Evolutionary conservation across 2,329 filamentous ascomycete genomes (phyloP), one percentile per base, ranked within the genome.

Genomic region (Diplodia mutila): DNA sequence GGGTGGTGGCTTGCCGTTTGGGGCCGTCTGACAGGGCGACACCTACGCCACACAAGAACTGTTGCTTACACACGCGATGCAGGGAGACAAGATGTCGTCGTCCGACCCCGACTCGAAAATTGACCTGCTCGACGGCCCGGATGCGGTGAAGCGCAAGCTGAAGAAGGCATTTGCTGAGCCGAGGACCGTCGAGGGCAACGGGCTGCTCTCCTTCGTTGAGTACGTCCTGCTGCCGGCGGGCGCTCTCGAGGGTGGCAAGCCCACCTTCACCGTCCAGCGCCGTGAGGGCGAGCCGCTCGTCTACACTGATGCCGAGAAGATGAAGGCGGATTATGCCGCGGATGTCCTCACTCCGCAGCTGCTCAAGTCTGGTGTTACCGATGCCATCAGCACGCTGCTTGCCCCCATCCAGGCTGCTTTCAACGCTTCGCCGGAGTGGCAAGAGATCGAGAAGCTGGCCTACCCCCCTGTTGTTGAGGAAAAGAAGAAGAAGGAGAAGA

Each of bases 271-370:
- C 5, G 90, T 97, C 8, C 84, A 89, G 70, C 84, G 89, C 73
- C 83, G 88, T 71, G 78, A 83, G 42, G 91, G 91, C 68, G 92
- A 95, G 75, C 88, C 92, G 1, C 81, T 97, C 39, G 85, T 93
- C 69, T 98, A 97, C 85, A 87, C 84, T n/a, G 82, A 87, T 68
- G 92, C 96, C 69, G 82, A 87, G 68, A 82, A 91, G 73, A 84
- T 98, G 76, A 88, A 92, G 70, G 87, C 89, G 18, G 94, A 97
- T 79, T 98, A 96, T 82, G 78, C 79, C 67, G 89, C 87, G 64
- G 94, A 98, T 75, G 85, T 91, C 70, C 86, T 97, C 69, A 93
- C 91, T 1, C 95, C 95, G 0, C 94, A 97, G 82, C 81, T 91
- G 14, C 84, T 98, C 64, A 98, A 99, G 83, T 86, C 90, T n/a